These are phyloP conservation scores for Gnomoniopsis smithogilvyi DNA, from an alignment of 2,329 filamentous ascomycete species.

Conservation along the genomic window DNA sequence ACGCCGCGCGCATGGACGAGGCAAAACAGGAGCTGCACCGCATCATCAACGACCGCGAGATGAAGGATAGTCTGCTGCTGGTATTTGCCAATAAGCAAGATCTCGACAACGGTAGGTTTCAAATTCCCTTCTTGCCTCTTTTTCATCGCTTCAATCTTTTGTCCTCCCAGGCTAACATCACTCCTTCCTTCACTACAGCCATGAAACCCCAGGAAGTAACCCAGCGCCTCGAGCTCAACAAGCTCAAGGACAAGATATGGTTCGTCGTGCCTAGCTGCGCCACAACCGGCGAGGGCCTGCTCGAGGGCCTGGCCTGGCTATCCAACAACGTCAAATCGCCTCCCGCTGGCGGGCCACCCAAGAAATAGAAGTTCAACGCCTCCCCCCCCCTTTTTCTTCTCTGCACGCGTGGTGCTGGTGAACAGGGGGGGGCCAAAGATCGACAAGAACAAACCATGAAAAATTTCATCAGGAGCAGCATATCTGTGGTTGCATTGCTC, in stretches of 20 bases:
- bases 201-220: slow-evolving; percentile 79
- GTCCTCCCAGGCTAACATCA: slow-evolving; percentile 1
- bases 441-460: too few species aligned
- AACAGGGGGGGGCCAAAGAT: too few species aligned
- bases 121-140: not conserved
- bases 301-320: slow-evolving; percentile 79
- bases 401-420: too few species aligned
- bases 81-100: slow-evolving; percentile 99
- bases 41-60: slow-evolving; percentile 96
- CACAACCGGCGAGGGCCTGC: slow-evolving; percentile 75
- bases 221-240: slow-evolving; percentile 70
- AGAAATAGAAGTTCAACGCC: slow-evolving; percentile 45
- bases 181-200: slow-evolving; percentile 43
- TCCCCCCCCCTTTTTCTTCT: too few species aligned
- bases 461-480: too few species aligned
- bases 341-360: slow-evolving; percentile 47
- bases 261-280: slow-evolving; percentile 82
- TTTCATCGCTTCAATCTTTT: not conserved
- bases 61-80: slow-evolving; percentile 89
- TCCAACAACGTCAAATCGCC: slow-evolving; percentile 78
- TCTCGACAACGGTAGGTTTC: slow-evolving; percentile 68
- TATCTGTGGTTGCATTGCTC: too few species aligned
- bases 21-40: slow-evolving; percentile 90
- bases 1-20: slow-evolving; percentile 87
- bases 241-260: slow-evolving; percentile 81